A percentile compares a stretch with the other conserved stretches of the same genome.
These are phyloP conservation scores for Besnoitia besnoiti DNA, from an alignment of 169 alveolate genomes.

Conservation along the genomic window DNA sequence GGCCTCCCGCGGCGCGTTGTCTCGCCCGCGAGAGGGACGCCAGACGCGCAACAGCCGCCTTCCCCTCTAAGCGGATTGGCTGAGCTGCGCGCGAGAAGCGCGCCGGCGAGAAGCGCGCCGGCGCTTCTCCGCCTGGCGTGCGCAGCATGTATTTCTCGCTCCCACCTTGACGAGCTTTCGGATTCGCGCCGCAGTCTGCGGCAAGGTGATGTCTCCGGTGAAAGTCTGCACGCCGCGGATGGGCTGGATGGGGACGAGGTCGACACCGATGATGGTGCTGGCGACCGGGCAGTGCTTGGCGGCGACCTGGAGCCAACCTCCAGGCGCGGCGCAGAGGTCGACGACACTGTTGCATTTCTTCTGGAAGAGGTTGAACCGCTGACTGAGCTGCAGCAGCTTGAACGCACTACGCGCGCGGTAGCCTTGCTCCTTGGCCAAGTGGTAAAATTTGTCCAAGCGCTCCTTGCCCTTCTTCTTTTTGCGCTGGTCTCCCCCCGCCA, in stretches of 20 bases:
- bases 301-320: conserved; percentile 98
- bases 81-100: too few relatives aligned
- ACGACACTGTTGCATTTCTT: conserved; percentile 78
- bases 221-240: conserved; percentile 93
- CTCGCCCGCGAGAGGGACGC: too few relatives aligned
- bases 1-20: too few relatives aligned
- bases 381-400: conserved; percentile 96
- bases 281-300: conserved; percentile 93
- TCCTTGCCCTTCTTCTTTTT: conserved; percentile 73
- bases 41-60: too few relatives aligned
- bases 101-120: too few relatives aligned
- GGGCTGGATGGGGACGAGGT: conserved; percentile 96
- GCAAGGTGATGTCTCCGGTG: conserved; percentile 95
- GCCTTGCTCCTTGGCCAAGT: conserved; percentile 98
- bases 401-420: conserved; percentile 99
- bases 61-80: too few relatives aligned
- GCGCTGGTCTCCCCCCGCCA: not conserved
- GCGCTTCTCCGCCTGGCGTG: too few relatives aligned
- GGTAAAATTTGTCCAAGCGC: conserved; percentile 95
- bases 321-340: conserved; percentile 99
- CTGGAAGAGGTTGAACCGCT: conserved; percentile 89
- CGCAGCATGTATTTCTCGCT: too few relatives aligned
- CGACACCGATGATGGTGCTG: conserved; percentile 96
- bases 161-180: conserved; percentile 64
- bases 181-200: conserved; percentile 73